These are phyloP conservation scores for Phaeomoniella chlamydospora DNA, from an alignment of 2,329 filamentous ascomycete species.

Conservation along the genomic window DNA sequence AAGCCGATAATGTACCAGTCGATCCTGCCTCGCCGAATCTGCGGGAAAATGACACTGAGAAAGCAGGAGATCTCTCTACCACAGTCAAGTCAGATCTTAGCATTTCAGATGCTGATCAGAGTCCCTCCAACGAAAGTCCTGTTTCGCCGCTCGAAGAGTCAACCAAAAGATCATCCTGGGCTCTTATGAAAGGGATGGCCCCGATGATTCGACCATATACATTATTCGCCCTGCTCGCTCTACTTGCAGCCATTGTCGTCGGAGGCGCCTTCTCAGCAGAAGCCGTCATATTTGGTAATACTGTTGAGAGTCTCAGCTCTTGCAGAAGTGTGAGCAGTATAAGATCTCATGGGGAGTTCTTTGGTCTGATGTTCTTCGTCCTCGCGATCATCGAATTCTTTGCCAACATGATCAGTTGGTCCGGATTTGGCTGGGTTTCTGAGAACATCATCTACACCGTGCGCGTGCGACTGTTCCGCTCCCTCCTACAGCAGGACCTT, in stretches of 20 bases:
- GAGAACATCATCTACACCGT: constrained; percentile 13
- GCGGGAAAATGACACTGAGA: no score
- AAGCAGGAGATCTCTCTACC: not conserved
- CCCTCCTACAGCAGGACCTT: constrained; percentile 25
- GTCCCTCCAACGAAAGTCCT: no score
- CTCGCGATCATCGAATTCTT: constrained; percentile 31
- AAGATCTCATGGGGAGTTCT: constrained; percentile 31
- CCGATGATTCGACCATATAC: no score
- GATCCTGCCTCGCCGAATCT: constrained; percentile 1
- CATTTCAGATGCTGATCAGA: no score
- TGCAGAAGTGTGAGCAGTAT: constrained; percentile 22
- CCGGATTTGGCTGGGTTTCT: constrained; percentile 27
- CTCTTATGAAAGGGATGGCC: no score
- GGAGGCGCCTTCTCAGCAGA: constrained; percentile 20
- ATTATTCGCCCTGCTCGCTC: no score
- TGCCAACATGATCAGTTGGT: constrained; percentile 32
- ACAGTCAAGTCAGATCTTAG: no score
- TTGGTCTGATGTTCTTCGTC: constrained; percentile 41
- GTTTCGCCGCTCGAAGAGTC: no score
- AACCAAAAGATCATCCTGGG: no score
- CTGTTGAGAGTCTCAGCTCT: constrained; percentile 36
- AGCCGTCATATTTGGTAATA: constrained; percentile 30
- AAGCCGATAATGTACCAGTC: not conserved
- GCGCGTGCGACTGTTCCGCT: constrained; percentile 3
- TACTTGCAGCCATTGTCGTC: constrained; percentile 14